Evolutionary conservation across 257 asterid genomes (phyloP), one percentile per base, ranked within the genome.

Genomic region (Lantana camara): DNA sequence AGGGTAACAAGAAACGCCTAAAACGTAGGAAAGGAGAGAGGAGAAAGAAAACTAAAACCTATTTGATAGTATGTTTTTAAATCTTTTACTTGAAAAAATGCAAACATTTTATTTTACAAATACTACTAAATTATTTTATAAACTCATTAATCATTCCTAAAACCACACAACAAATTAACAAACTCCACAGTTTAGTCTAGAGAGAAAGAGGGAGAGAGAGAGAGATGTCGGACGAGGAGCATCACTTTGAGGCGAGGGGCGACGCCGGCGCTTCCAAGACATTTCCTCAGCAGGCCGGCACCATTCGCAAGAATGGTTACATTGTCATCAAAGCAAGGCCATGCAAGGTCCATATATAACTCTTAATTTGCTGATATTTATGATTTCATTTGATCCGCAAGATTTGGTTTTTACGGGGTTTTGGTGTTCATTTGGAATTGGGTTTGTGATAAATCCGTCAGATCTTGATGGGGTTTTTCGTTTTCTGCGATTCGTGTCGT

Each of bases 211-310:
- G 5, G 32, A 66, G 41, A 27, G 32, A 27, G 32, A 27, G 32
- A 27, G 32, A 27, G 32, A 68, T 68, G 73, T 68, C 67, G 29
- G 73, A 68, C 52, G 73, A 68, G 13, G 73, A 68, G 23, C 74
- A 68, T 45, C 74, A 68, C 27, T 68, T 68, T n/a, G 74, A 68
- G 57, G 59, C 74, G 30, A 58, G 37, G 55, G 67, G 67, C 12
- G 74, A 68, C 45, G 68, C 74, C 0, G 63, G 74, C 0, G 74
- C 74, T 60, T 69, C 74, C 12, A 69, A 69, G 56, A 74, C 72
- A n/a, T 69, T 22, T 60, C 80, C 80, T 7, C 80, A 75, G 40
- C 80, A 75, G 45, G 80, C 80, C 29, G 80, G 76, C 16, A 75
- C 76, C 17, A 69, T 75, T 41, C 76, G 75, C 41, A 75, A 75